A percentile compares a stretch with the other conserved stretches of the same genome.
These are phyloP conservation scores for Calocybe gangraenosa DNA, from an alignment of 768 basidiomycete genomes.

Conservation along the genomic window DNA sequence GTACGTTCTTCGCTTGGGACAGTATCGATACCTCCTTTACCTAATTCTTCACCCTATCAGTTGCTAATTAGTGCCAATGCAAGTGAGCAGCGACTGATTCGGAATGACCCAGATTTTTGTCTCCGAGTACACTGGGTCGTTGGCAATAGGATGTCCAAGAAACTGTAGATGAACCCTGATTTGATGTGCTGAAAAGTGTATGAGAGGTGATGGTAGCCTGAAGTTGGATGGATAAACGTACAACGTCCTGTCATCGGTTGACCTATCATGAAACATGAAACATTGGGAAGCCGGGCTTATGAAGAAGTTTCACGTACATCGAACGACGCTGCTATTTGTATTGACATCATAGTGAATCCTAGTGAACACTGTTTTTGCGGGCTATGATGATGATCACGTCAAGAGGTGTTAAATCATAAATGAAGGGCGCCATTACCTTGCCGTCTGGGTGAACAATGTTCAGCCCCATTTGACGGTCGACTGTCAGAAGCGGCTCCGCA, in stretches of 20 bases:
- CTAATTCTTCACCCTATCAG: conserved; percentile 62
- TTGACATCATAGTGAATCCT: conserved; percentile 74
- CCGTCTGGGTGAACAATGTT: conserved; percentile 96
- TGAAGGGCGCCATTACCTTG: conserved; percentile 48
- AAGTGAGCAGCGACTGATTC: not conserved
- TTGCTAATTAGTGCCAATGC: conserved; percentile 1
- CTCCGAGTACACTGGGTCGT: conserved; percentile 91
- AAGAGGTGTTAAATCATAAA: not conserved
- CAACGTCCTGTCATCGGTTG: conserved; percentile 90
- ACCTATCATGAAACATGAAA: conserved; percentile 38
- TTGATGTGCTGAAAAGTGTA: conserved; percentile 74
- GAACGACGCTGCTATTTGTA: conserved; percentile 82
- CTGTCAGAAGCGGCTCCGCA: conserved; percentile 82
- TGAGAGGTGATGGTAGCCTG: conserved; percentile 6
- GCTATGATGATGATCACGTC: conserved; percentile 35
- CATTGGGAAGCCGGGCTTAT: not conserved
- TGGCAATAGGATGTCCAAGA: conserved; percentile 90
- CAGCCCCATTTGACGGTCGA: conserved; percentile 95
- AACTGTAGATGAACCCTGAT: conserved; percentile 96
- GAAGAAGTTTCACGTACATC: conserved; percentile 46
- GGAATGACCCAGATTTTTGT: conserved; percentile 63
- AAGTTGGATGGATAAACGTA: conserved; percentile 36
- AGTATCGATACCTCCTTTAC: conserved; percentile 78
- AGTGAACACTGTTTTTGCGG: conserved; percentile 86
- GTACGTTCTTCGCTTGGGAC: conserved; percentile 62